phyloP scores from a whole-genome alignment of 345 rosid genomes.

The Acer campestre region DNA sequence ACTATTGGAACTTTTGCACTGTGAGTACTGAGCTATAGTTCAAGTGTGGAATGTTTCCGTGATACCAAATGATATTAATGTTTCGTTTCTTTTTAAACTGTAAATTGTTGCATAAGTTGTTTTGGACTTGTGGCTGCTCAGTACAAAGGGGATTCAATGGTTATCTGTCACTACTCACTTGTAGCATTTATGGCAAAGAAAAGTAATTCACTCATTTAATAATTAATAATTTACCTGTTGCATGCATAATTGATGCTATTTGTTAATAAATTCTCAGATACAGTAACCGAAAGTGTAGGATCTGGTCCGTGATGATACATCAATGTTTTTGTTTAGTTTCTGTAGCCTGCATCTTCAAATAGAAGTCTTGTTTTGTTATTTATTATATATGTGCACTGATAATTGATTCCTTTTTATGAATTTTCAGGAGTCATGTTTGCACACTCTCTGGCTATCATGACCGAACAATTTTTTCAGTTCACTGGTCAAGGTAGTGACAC shows the following conservation, averaged over 20 bases:
- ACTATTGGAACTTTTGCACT: neutral
- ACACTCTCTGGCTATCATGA: conserved; percentile 96
- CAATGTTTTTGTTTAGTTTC: neutral
- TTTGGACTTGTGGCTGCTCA: neutral
- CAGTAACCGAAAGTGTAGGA: neutral
- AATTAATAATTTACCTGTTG: too few species aligned
- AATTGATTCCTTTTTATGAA: conserved; percentile 10
- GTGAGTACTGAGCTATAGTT: neutral
- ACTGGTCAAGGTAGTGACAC: conserved; percentile 85
- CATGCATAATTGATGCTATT: too few species aligned
- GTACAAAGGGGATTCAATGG: too few species aligned
- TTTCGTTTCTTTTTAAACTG: neutral
- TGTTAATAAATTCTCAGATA: too few species aligned
- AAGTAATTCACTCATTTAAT: too few species aligned
- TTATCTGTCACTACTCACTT: too few species aligned
- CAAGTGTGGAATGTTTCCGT: neutral
- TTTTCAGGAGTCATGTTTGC: conserved; percentile 75
- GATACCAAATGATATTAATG: neutral
- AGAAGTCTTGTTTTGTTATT: neutral
- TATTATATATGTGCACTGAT: neutral
- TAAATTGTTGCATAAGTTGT: neutral
- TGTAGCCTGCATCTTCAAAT: neutral
- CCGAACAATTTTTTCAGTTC: conserved; percentile 88
- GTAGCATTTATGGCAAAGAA: too few species aligned
- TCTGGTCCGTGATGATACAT: neutral